Conservation (phyloP, 495 filamentous ascomycete species). For the Recurvomyces mirabilis region DNA sequence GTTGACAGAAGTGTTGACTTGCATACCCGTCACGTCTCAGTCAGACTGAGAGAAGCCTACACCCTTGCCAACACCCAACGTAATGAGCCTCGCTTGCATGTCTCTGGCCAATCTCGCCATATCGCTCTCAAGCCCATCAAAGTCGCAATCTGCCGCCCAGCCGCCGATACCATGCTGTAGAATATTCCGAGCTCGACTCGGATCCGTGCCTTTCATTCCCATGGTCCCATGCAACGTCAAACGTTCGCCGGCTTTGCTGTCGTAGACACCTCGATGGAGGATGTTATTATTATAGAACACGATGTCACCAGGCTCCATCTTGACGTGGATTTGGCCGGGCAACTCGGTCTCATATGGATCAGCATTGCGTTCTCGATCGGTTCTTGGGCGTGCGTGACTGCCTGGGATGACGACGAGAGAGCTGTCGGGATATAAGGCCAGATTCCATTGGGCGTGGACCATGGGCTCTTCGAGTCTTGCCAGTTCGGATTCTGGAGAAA, state of each 20-base stretch:
- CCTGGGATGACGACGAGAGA: slow-evolving; percentile 62
- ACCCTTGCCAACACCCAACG: slow-evolving; percentile 26
- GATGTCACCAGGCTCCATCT: slow-evolving; percentile 57
- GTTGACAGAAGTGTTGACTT: no score
- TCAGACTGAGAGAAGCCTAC: slow-evolving; percentile 30
- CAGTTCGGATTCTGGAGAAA: slow-evolving; percentile 45
- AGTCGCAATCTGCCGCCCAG: slow-evolving; percentile 49
- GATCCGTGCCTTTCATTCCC: slow-evolving; percentile 45
- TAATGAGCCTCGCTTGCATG: slow-evolving; percentile 30
- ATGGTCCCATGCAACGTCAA: slow-evolving; percentile 77
- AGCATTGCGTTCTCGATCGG: slow-evolving; percentile 50
- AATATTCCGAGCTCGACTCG: slow-evolving; percentile 59
- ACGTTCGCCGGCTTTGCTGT: slow-evolving; percentile 39
- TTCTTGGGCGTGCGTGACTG: slow-evolving; percentile 54
- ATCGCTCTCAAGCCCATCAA: slow-evolving; percentile 35
- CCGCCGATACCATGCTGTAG: slow-evolving; percentile 74
- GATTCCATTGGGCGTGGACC: slow-evolving; percentile 65
- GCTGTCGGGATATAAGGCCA: slow-evolving; percentile 56
- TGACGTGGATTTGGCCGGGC: slow-evolving; percentile 51
- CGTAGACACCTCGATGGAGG: slow-evolving; percentile 67
- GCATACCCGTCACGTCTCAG: no score
- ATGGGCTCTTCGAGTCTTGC: slow-evolving; percentile 23
- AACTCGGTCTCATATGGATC: slow-evolving; percentile 45
- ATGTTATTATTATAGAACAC: slow-evolving; percentile 88
- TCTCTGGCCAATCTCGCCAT: slow-evolving; percentile 41